Evolutionary conservation across 768 basidiomycete species (phyloP).

Genomic region (Thelephora ganbajun): DNA sequence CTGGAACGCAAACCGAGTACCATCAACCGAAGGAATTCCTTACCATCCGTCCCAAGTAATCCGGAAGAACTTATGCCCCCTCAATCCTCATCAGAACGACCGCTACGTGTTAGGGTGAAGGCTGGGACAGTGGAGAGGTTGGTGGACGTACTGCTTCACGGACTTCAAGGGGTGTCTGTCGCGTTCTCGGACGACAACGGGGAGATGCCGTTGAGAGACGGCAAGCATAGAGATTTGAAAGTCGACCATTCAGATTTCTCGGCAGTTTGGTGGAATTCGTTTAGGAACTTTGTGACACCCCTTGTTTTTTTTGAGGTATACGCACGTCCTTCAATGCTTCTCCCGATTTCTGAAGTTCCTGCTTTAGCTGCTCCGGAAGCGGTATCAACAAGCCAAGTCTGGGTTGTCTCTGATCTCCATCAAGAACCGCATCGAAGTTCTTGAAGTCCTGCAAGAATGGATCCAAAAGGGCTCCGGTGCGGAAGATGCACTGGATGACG

Average conservation of each 20-base stretch:
- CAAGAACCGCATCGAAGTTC: slow-evolving; percentile 43
- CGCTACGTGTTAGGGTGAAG: slow-evolving; percentile 63
- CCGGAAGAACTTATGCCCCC: neutral
- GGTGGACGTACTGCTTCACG: slow-evolving; percentile 65
- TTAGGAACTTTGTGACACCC: slow-evolving; percentile 71
- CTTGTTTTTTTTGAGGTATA: slow-evolving; percentile 75
- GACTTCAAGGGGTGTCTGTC: slow-evolving; percentile 62
- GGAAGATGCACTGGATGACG: slow-evolving; percentile 66
- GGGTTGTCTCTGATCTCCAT: slow-evolving; percentile 29
- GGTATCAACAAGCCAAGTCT: slow-evolving; percentile 42
- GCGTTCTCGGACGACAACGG: slow-evolving; percentile 81
- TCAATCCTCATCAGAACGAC: slow-evolving; percentile 40
- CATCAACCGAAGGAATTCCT: slow-evolving; percentile 51
- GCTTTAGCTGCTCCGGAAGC: slow-evolving; percentile 58
- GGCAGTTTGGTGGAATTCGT: slow-evolving; percentile 72
- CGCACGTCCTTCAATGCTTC: neutral
- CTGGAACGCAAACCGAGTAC: slow-evolving; percentile 68
- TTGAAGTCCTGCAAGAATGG: slow-evolving; percentile 62
- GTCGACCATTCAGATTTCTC: slow-evolving; percentile 66
- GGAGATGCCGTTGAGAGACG: slow-evolving; percentile 64
- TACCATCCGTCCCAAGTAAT: slow-evolving; percentile 37
- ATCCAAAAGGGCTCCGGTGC: slow-evolving; percentile 58
- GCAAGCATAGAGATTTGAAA: slow-evolving; percentile 56
- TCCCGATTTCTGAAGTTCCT: neutral
- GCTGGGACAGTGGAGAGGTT: slow-evolving; percentile 67